Base-by-base conservation (phyloP, 768 basidiomycete species). In the Asterophora lycoperdoides region DNA sequence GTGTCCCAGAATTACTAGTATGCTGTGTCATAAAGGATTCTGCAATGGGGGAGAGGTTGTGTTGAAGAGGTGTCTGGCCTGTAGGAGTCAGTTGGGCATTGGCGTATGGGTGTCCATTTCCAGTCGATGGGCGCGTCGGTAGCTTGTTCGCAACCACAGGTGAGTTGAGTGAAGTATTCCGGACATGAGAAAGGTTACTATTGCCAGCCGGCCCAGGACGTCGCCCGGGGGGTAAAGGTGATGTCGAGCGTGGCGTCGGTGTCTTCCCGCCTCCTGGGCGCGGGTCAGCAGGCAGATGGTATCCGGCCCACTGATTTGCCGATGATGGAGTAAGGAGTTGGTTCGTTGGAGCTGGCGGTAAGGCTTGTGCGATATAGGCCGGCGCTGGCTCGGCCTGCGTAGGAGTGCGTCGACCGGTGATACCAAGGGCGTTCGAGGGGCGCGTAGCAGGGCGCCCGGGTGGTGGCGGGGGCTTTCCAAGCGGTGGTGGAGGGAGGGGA, bases 401-500 rank as follows among this genome's bases (percentile, higher is more conserved):
- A 8, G 85, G 83, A 0, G 85, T 84, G 11, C 74, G 74, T 32
- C 77, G 66, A 33, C 68, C 72, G 52, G 57, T 57, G 48, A 66
- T 54, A 57, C 69, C 51, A 40, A 37, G 53, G 63, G 67, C 50
- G 59, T 70, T 56, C 35, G 56, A 48, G 19, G 49, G 57, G 35
- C 75, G 76, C 14, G 63, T 53, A 28, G 73, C 39, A 13, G 68
- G 64, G 18, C 77, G 71, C 33, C 55, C 43, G 13, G 75, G 70
- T 35, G 76, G 77, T 8, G 64, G 72, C 5, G 83, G 83, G 5
- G 86, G 87, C 52, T 85, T 83, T 1, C 74, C 72, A 30, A 80
- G 79, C 1, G 87, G 86, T 0, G 80, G 76, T 1, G 88, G 87
- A 5, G 86, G 85, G 1, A 84, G 73, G 2, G 85, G 86, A 8